Evolutionary conservation across 108 stramenopile genomes (phyloP).

Genomic region (Craspedostauros australis): DNA sequence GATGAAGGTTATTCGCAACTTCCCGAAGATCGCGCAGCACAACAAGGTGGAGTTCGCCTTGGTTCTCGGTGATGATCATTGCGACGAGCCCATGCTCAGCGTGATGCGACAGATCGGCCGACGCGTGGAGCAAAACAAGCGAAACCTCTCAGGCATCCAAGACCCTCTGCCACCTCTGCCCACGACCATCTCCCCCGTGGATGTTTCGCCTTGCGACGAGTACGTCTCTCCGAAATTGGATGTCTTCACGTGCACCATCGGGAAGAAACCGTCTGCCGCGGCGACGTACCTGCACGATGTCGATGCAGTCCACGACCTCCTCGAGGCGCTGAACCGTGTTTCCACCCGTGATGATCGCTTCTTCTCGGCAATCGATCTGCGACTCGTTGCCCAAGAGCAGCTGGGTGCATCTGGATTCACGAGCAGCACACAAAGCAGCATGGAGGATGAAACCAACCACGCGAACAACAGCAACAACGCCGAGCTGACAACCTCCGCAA

Average conservation of each 20-base stretch:
- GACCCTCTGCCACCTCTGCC: constrained; percentile 60
- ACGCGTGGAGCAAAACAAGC: constrained; percentile 31
- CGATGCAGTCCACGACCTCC: constrained; percentile 85
- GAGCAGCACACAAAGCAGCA: too few relatives aligned
- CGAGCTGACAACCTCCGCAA: too few relatives aligned
- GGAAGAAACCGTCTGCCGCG: constrained; percentile 96
- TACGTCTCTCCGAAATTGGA: constrained; percentile 59
- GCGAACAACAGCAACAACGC: too few relatives aligned
- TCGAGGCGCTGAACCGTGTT: constrained; percentile 74
- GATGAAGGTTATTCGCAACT: constrained; percentile 68
- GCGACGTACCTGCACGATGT: constrained; percentile 91
- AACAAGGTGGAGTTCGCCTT: constrained; percentile 78
- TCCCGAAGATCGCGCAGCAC: constrained; percentile 37
- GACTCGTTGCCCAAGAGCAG: constrained; percentile 7
- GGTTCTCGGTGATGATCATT: constrained; percentile 87
- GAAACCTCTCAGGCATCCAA: constrained; percentile 39
- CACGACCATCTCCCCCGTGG: constrained; percentile 62
- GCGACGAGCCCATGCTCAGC: constrained; percentile 95
- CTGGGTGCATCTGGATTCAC: neutral
- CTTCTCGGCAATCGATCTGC: constrained; percentile 62
- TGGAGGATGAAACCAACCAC: too few relatives aligned
- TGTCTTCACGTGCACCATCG: constrained; percentile 89
- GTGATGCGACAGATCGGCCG: constrained; percentile 83
- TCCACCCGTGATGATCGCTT: constrained; percentile 53
- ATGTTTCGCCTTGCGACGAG: constrained; percentile 67